Evolutionary conservation across 164 flowering plant genomes (phyloP), one percentile per base, ranked within the genome.

Genomic region (Umbilicus rupestris): DNA sequence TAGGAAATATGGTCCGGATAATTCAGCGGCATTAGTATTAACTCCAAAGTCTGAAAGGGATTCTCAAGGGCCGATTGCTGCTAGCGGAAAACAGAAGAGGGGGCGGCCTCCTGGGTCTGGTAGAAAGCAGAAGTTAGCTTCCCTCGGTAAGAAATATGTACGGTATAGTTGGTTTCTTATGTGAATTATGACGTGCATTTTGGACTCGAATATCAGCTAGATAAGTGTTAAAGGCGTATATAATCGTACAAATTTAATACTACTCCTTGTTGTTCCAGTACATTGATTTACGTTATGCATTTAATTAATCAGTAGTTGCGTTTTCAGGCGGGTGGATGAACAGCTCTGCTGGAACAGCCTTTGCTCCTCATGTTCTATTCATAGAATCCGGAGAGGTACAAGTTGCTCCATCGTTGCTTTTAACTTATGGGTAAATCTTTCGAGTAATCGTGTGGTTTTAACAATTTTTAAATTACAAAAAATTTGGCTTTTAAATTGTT

Each of bases 71-170:
- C 68, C 73, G 5, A 35, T 64, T 39, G 20, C 74, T 0, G 57
- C 73, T 7, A 69, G 66, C 28, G 72, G 49, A 11, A 82, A 74
- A 63, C 39, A 73, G 65, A 64, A 55, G 20, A 72, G 84, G 66
- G 91, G 91, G 9, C 73, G 91, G 46, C 91, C 91, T 1, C 85
- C 78, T 68, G 91, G 91, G 30, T 68, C 75, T 69, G 91, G 91
- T 24, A 77, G 91, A 84, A 86, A 86, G 73, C 91, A 86, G 60
- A 78, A 69, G 37, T 70, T 86, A 47, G 83, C 91, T 29, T n/a
- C 66, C 60, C 78, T 84, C 68, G 91, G 91, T 81, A 63, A 71
- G 67, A 30, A 59, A 66, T 70, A 19, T 55, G 7, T 28, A 11
- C 39, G 46, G 3, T 22, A 49, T n/a, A n/a, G n/a, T n/a, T n/a